Base-by-base conservation (phyloP, 1,284 basidiomycete species). In the Boletus semigastroideus region DNA sequence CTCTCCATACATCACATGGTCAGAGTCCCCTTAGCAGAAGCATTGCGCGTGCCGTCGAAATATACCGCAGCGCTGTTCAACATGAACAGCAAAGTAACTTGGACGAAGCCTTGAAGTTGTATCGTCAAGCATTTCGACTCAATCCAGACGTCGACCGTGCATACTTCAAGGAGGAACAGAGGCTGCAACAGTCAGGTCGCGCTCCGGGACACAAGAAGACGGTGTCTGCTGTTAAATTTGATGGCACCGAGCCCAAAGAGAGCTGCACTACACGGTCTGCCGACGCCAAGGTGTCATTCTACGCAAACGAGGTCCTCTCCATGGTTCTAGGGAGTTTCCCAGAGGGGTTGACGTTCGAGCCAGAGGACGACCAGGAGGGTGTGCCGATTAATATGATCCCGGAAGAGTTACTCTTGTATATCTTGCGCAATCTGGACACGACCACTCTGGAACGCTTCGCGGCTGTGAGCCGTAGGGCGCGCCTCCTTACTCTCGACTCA, bases 361-460 rank as follows among this genome's bases (percentile, higher is more conserved):
- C 86, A 0, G 85, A 88, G 60, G 79, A 87, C 49, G 87, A 91
- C 61, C 73, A 72, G 39, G 73, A 79, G 49, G 77, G 78, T 3
- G 68, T 82, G 0, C 77, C 79, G 9, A 66, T 95, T 28, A 75
- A 78, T 40, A 62, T 63, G 0, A 68, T 95, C 5, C 92, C 92
- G 1, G 81, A 88, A 43, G 92, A 96, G 65, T 63, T 95, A 5
- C 62, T 95, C 31, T 72, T 92, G 36, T 68, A 77, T 37, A 77
- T 94, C 51, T 69, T 94, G n/a, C 72, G 77, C 33, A 72, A 71
- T 43, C 71, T 87, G 42, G 87, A 92, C 62, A 74, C 81, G 1
- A 76, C 78, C 1, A 70, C 82, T n/a, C 72, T 95, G 25, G 92
- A 93, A 68, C 77, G 87, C 8, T 93, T 95, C 60, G 92, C 81